These are phyloP conservation scores for Diddensiella caesifluorescens DNA, from an alignment of 805 yeast genomes.

Conservation along the genomic window DNA sequence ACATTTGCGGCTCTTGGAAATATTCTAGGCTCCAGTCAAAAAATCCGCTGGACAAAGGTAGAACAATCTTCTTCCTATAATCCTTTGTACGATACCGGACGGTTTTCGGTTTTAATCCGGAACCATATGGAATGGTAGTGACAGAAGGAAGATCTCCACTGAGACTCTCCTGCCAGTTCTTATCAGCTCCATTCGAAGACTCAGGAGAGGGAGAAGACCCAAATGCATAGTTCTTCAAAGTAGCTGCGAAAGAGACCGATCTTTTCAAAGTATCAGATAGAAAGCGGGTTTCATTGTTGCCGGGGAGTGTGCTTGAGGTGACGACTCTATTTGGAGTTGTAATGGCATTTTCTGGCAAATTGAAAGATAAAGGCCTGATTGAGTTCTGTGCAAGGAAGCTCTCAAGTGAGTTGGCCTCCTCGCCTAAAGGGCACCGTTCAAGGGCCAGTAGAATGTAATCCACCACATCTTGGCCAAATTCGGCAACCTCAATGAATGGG, in stretches of 20 bases:
- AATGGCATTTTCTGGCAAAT: not conserved
- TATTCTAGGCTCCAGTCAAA: constrained; percentile 61
- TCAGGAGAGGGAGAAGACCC: constrained; percentile 6
- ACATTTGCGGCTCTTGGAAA: constrained; percentile 94
- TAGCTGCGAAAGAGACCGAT: constrained; percentile 25
- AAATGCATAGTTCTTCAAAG: constrained; percentile 18
- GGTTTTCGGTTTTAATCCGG: constrained; percentile 29
- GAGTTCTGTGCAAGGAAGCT: constrained; percentile 4
- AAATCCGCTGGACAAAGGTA: constrained; percentile 35
- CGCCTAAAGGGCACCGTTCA: constrained; percentile 60
- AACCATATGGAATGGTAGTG: constrained; percentile 29
- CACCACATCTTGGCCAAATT: constrained; percentile 64
- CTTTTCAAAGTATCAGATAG: constrained; percentile 20
- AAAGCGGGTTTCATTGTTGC: constrained; percentile 6
- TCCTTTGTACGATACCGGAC: constrained; percentile 26
- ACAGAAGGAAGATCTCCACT: constrained; percentile 19
- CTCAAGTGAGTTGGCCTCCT: constrained; percentile 47
- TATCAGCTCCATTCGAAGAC: not conserved
- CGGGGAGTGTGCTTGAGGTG: not conserved
- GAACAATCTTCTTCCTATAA: constrained; percentile 19
- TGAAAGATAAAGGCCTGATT: not conserved
- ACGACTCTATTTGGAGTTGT: not conserved
- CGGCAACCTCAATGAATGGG: constrained; percentile 76
- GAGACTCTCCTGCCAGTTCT: not conserved
- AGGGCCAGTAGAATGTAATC: constrained; percentile 65